Evolutionary conservation across 495 filamentous ascomycete genomes (phyloP), one percentile per base, ranked within the genome.

Genomic region (Talaromyces stipitatus): DNA sequence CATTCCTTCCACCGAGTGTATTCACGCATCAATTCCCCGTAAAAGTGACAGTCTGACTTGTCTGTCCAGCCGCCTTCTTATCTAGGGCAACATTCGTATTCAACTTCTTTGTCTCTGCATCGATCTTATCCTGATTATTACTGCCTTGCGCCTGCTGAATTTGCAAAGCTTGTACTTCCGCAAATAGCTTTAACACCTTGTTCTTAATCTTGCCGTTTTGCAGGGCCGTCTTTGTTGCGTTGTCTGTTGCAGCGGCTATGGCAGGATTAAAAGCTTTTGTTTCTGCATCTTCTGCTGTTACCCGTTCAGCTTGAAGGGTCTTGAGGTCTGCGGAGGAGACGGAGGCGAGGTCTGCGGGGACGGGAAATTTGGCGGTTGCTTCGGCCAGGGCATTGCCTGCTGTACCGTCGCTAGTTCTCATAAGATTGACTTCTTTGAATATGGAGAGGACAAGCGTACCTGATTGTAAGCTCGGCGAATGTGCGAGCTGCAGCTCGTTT

Each of bases 281-380:
- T 16, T 56, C 54, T 22, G 54, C 54, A 10, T 18, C 16, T 38
- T 56, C 54, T 23, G 38, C 54, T 18, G 38, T 27, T 47, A 23
- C 38, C n/a, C 38, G 30, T 24, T 56, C 54, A 4, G 54, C 38
- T 28, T 56, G 54, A 16, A 56, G 30, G 18, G 54, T 56, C 11
- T 12, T 18, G n/a, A 56, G 54, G 23, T 56, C 54, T 3, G 54
- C 41, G 38, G 54, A 18, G 2, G 54, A 56, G 2, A 56, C 54
- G 10, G 29, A 4, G 10, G 54, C 7, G 8, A 56, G 54, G 27
- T 56, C 38, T 1, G 30, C 38, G 20, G 30, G 30, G 38, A 47
- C 41, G 2, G 54, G 54, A 33, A 56, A 43, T 24, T 56, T 56
- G 30, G 54, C 54, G 41, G 26, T 33, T 30, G 54, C 54, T 56